phyloP scores from a whole-genome alignment of 225 moss, liverwort and hornwort genomes.

The Antitrichia curtipendula region DNA sequence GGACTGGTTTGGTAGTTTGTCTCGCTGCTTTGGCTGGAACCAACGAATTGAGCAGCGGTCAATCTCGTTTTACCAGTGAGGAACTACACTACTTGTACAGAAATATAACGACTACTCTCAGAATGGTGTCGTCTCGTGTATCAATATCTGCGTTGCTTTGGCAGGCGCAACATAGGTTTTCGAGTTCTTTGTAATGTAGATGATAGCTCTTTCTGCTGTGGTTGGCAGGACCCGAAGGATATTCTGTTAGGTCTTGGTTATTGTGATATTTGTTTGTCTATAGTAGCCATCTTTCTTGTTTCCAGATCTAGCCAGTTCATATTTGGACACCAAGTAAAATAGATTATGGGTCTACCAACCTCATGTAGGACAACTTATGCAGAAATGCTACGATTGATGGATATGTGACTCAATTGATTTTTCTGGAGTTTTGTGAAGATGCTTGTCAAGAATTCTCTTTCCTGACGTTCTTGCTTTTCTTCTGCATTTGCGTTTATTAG shows the following conservation, averaged over 20 bases:
- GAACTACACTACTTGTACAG: neutral
- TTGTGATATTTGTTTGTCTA: neutral
- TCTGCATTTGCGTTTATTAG: neutral
- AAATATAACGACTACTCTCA: neutral
- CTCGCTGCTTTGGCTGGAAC: constrained; percentile 84
- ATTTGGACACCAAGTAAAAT: neutral
- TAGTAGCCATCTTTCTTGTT: neutral
- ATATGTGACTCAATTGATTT: neutral
- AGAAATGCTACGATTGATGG: neutral
- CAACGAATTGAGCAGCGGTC: constrained; percentile 52
- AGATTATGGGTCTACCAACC: neutral
- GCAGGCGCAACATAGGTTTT: neutral
- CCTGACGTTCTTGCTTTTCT: neutral
- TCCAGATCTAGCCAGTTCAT: neutral
- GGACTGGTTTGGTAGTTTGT: constrained; percentile 85
- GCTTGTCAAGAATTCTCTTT: neutral
- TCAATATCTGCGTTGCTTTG: neutral
- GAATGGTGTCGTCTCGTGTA: constrained; percentile 1
- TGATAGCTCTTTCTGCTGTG: neutral
- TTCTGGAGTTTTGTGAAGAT: neutral
- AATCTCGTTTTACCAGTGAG: constrained; percentile 11
- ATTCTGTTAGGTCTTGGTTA: neutral
- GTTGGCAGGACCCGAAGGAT: constrained; percentile 1
- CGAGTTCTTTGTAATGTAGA: neutral
- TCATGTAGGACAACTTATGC: neutral